Percentiles rank a stretch among this genome's conserved stretches.
Conservation (phyloP, 164 flowering plant genomes). For the Paratinospora sagittata region DNA sequence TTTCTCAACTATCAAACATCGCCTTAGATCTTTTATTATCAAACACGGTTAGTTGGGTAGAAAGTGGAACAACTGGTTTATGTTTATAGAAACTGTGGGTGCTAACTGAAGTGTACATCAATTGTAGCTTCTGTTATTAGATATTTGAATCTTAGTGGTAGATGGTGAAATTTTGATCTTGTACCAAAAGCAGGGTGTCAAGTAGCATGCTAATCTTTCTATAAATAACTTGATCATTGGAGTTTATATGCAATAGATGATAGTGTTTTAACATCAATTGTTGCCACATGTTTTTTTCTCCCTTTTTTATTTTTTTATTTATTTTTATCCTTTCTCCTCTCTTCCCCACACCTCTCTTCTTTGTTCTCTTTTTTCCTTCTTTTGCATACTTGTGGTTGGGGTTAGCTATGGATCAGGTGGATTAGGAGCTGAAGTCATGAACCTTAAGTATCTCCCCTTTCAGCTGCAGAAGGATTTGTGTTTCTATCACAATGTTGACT, state of each 20-base stretch:
- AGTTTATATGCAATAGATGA: background rate
- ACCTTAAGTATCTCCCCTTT: background rate
- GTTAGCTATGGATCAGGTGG: conserved; percentile 15
- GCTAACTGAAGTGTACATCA: background rate
- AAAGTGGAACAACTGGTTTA: background rate
- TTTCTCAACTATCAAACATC: background rate
- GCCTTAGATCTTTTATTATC: background rate
- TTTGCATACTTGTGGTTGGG: conserved; percentile 12
- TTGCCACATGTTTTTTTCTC: background rate
- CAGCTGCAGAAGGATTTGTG: conserved; percentile 8
- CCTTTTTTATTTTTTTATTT: background rate
- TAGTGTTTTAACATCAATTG: background rate
- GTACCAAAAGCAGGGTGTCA: too few species aligned
- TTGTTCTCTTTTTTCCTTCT: background rate
- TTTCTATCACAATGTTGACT: background rate
- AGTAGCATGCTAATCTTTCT: too few species aligned
- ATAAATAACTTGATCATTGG: background rate
- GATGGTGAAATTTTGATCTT: too few species aligned
- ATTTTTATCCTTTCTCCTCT: background rate
- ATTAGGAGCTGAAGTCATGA: conserved; percentile 13
- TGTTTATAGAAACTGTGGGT: background rate
- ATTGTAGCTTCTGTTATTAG: too few species aligned
- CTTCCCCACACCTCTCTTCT: background rate
- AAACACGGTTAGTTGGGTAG: background rate
- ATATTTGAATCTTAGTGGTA: too few species aligned